These are phyloP conservation scores for Geotrichum phurueaensis DNA, from an alignment of 1,139 yeast genomes.

Conservation along the genomic window DNA sequence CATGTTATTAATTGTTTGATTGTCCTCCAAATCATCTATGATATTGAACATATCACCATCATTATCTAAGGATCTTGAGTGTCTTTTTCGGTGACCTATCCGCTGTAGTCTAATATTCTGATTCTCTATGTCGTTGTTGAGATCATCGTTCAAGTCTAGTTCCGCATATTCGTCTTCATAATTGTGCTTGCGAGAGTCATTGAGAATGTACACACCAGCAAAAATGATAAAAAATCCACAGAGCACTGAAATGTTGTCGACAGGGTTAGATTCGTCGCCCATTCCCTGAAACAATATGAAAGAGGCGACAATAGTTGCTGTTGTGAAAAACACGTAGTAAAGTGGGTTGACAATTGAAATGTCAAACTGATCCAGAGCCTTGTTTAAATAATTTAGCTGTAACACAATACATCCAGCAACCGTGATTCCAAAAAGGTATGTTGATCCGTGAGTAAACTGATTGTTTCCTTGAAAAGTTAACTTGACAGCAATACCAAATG, in stretches of 20 bases:
- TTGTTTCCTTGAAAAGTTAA: slow-evolving; percentile 79
- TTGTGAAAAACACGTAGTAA: slow-evolving; percentile 86
- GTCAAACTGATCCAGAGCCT: slow-evolving; percentile 88
- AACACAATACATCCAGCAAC: slow-evolving; percentile 79
- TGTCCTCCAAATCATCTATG: background rate
- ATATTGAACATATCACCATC: background rate
- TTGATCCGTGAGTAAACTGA: slow-evolving; percentile 78
- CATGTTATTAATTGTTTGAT: background rate
- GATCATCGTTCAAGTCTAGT: background rate
- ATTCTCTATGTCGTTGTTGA: background rate
- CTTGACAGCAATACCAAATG: slow-evolving; percentile 87
- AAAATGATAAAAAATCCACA: slow-evolving; percentile 85
- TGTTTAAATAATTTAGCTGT: slow-evolving; percentile 91
- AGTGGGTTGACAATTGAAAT: slow-evolving; percentile 89
- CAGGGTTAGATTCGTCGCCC: slow-evolving; percentile 68
- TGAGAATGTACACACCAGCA: slow-evolving; percentile 78
- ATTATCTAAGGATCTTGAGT: background rate
- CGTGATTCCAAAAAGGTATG: slow-evolving; percentile 72
- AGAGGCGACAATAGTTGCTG: slow-evolving; percentile 80
- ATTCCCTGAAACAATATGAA: slow-evolving; percentile 85
- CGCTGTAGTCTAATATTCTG: background rate
- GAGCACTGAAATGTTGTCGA: slow-evolving; percentile 75
- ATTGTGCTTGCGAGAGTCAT: slow-evolving; percentile 62
- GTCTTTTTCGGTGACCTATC: background rate
- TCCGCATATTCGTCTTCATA: slow-evolving; percentile 31